These are phyloP conservation scores for Diaporthe nobilis DNA, from an alignment of 2,329 filamentous ascomycete genomes.

Conservation along the genomic window DNA sequence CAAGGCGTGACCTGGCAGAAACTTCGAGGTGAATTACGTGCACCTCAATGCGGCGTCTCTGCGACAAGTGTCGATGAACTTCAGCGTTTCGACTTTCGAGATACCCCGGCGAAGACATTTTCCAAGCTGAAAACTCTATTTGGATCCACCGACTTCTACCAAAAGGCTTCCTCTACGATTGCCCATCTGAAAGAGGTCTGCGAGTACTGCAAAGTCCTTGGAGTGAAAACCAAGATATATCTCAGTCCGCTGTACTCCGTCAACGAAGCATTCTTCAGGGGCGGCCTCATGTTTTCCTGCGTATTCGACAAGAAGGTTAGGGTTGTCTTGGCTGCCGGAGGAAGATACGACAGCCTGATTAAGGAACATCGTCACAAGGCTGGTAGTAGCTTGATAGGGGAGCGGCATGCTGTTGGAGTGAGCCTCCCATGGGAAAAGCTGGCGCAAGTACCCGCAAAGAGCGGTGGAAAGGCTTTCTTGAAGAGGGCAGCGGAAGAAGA, in stretches of 20 bases:
- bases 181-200: constrained; percentile 85
- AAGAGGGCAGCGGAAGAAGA: constrained; percentile 78
- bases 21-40: constrained; percentile 84
- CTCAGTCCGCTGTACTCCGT: constrained; percentile 88
- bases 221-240: constrained; percentile 83
- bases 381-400: constrained; percentile 58
- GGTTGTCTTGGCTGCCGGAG: constrained; percentile 93
- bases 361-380: constrained; percentile 83
- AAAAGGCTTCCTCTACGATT: constrained; percentile 82
- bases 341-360: constrained; percentile 92
- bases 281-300: constrained; percentile 91
- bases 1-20: constrained; percentile 85
- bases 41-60: constrained; percentile 84
- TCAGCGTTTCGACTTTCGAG: constrained; percentile 89
- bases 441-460: constrained; percentile 72
- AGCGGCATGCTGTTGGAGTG: constrained; percentile 90
- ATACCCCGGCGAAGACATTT: constrained; percentile 70
- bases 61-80: constrained; percentile 93
- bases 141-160: constrained; percentile 76
- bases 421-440: constrained; percentile 91
- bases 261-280: constrained; percentile 91
- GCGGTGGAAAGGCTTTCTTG: constrained; percentile 70
- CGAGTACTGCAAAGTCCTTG: constrained; percentile 81
- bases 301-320: constrained; percentile 86
- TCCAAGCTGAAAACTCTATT: constrained; percentile 71